These are phyloP conservation scores for Periconia sp. DNA, from an alignment of 2,329 filamentous ascomycete species.

Conservation along the genomic window DNA sequence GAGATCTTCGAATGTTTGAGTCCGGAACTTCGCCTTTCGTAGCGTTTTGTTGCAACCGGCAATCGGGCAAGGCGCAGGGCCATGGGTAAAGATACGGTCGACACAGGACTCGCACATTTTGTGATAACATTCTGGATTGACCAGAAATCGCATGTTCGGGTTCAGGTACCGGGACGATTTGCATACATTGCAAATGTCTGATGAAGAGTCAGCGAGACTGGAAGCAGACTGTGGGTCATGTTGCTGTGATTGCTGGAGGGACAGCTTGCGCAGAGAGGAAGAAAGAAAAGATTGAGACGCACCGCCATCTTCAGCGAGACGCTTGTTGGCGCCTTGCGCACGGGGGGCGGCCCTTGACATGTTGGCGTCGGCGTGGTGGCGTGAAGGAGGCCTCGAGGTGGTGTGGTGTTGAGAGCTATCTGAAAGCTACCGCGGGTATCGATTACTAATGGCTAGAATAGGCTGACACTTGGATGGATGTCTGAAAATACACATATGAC, in stretches of 20 bases:
- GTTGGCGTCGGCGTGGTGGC: constrained; percentile 16
- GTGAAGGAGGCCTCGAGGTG: background rate
- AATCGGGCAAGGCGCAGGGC: constrained; percentile 89
- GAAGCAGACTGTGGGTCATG: constrained; percentile 5
- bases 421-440: constrained; percentile 1
- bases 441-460: constrained; percentile 16
- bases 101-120: constrained; percentile 98
- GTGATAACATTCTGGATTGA: constrained; percentile 99
- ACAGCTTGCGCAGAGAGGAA: constrained; percentile 30
- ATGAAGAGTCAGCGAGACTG: constrained; percentile 25
- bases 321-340: constrained; percentile 29
- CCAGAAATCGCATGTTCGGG: constrained; percentile 88
- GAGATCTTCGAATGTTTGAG: constrained; percentile 88
- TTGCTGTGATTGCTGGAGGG: constrained; percentile 23
- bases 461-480: background rate
- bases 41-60: constrained; percentile 85
- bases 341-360: constrained; percentile 40
- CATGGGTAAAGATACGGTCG: constrained; percentile 87
- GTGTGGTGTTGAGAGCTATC: constrained; percentile 1
- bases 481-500: too few species aligned
- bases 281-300: constrained; percentile 35
- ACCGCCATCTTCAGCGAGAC: constrained; percentile 40
- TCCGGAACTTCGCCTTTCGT: constrained; percentile 79
- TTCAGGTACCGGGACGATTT: constrained; percentile 96
- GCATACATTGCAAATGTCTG: constrained; percentile 92